Percentiles rank a stretch among this genome's conserved stretches.
Evolutionary conservation across 139 green algal species (phyloP).

Genomic region (Microglena sp.): DNA sequence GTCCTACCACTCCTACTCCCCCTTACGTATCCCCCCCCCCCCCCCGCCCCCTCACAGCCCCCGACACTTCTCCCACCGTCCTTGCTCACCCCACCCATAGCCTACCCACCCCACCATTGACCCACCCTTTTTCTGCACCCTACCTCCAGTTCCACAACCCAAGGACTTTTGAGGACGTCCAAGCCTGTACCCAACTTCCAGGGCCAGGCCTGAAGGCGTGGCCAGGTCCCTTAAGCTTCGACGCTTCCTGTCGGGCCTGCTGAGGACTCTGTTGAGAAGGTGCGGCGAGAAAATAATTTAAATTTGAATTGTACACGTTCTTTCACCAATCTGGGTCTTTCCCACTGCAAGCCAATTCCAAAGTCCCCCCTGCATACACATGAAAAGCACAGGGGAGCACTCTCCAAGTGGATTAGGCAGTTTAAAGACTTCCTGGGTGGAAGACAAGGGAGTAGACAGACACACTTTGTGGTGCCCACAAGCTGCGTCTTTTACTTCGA

Average conservation of each 20-base stretch:
- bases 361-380: background rate
- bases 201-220: conserved; percentile 37
- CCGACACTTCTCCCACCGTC: too few species aligned
- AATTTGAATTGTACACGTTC: background rate
- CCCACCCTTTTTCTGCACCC: conserved; percentile 16
- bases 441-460: background rate
- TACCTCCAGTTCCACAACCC: conserved; percentile 54
- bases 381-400: background rate
- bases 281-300: conserved; percentile 2
- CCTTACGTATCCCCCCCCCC: background rate
- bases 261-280: conserved; percentile 16
- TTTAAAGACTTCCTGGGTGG: background rate
- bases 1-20: background rate
- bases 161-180: conserved; percentile 44
- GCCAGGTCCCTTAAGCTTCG: conserved; percentile 42
- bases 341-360: background rate
- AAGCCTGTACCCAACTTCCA: conserved; percentile 51
- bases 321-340: background rate
- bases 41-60: too few species aligned
- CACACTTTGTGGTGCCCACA: too few species aligned
- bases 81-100: background rate
- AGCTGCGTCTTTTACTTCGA: too few species aligned
- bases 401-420: too few species aligned
- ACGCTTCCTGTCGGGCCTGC: conserved; percentile 32
- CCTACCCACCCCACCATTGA: background rate